Evolutionary conservation across 2,329 filamentous ascomycete species (phyloP).

Genomic region (Scedosporium boydii): DNA sequence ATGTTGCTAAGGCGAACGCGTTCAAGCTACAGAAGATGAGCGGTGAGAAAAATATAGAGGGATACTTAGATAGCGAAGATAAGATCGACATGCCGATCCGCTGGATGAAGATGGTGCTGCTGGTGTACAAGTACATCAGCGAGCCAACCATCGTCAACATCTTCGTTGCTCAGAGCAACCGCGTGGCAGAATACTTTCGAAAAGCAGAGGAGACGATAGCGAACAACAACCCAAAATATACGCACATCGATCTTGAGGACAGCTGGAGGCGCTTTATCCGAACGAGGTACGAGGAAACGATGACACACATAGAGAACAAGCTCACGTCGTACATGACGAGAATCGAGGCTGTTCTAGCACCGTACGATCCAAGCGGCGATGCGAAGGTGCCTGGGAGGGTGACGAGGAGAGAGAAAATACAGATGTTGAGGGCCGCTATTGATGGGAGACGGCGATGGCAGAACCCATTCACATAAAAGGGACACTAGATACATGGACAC

Average conservation of each 20-base stretch:
- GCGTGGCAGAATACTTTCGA: background rate
- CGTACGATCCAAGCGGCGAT: background rate
- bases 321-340: background rate
- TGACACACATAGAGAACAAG: background rate
- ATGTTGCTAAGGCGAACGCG: background rate
- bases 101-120: background rate
- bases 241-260: background rate
- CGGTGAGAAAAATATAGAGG: background rate
- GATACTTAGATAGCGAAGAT: background rate
- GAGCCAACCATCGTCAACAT: background rate
- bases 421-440: background rate
- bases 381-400: background rate
- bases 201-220: background rate
- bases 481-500: too few relatives aligned
- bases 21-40: background rate
- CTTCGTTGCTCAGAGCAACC: background rate
- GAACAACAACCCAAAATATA: background rate
- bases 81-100: background rate
- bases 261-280: background rate
- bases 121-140: background rate
- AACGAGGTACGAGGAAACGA: background rate
- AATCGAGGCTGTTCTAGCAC: background rate
- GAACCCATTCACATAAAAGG: too few relatives aligned
- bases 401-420: background rate
- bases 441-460: background rate